Evolutionary conservation across 495 filamentous ascomycete species (phyloP), one percentile per base, ranked within the genome.

Genomic region (Daldinia decipiens): DNA sequence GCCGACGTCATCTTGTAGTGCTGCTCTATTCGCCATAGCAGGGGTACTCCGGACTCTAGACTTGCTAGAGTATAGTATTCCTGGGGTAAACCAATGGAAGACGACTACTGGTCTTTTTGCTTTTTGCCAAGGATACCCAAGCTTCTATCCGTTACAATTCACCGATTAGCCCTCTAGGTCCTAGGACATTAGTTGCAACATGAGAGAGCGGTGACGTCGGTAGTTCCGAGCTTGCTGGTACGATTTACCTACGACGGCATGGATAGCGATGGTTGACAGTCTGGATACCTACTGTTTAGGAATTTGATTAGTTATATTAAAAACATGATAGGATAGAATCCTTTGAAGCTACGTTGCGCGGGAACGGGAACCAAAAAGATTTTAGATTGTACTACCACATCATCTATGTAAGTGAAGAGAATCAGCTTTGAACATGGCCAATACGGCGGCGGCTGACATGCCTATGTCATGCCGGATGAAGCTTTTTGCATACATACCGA

Each of bases 161-260:
- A 52, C 21, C 8, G 40, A 54, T 56, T 58, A 60, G 45, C 27
- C 55, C n/a, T n/a, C n/a, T n/a, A n/a, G n/a, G 31, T 24, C 50
- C 0, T n/a, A 29, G 47, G 54, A 34, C 2, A 59, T 5, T 4
- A 47, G 43, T 8, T 21, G 43, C 9, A 11, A 21, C 9, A 64
- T 64, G 63, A 72, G 54, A 50, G 27, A 27, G 56, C 11, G 1
- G 34, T 71, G 68, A 68, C 69, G 59, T 72, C 60, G 17, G 6
- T 24, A 47, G 43, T 47, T 47, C 43, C 4, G 13, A 17, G 19
- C 43, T 47, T 47, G 43, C 43, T 21, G 54, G 51, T 29, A 24
- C 59, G 17, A 40, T 62, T 84, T 31, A 5, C 31, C 2, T 82
- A 64, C 83, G 50, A 94, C 86, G 15, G 79, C 76, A 74, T 92